Evolutionary conservation across 768 basidiomycete genomes (phyloP).

Genomic region (Mycena vitilis): DNA sequence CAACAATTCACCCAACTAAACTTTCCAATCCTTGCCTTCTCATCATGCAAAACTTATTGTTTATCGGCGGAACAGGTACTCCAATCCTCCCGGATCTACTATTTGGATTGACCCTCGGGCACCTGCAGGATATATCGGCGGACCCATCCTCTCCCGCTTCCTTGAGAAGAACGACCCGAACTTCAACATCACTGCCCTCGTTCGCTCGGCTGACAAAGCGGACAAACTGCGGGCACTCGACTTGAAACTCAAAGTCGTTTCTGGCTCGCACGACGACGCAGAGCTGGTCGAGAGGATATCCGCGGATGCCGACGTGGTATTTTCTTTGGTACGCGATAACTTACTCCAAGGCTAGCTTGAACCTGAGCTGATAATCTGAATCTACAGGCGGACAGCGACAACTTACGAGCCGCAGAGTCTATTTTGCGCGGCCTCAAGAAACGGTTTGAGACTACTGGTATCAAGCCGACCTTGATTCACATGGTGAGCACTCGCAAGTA

Average conservation of each 20-base stretch:
- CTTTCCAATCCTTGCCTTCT: too few relatives aligned
- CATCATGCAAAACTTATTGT: conserved; percentile 22
- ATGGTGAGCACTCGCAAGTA: conserved; percentile 24
- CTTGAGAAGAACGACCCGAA: background rate
- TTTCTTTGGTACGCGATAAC: conserved; percentile 40
- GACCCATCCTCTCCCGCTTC: conserved; percentile 21
- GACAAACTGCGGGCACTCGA: conserved; percentile 1
- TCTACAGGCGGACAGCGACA: conserved; percentile 28
- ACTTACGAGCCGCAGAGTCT: conserved; percentile 22
- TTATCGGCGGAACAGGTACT: conserved; percentile 26
- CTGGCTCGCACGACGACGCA: conserved; percentile 47
- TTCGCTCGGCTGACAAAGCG: conserved; percentile 19
- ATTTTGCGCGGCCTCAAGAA: conserved; percentile 29
- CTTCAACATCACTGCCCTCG: conserved; percentile 14
- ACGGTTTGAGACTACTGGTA: conserved; percentile 19
- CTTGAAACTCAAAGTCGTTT: conserved; percentile 14
- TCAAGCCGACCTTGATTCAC: conserved; percentile 30
- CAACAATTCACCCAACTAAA: too few relatives aligned
- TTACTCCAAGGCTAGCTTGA: conserved; percentile 26
- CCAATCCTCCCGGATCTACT: background rate
- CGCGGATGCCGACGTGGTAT: conserved; percentile 45
- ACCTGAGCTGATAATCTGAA: background rate
- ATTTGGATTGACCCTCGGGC: too few relatives aligned
- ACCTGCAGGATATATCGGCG: conserved; percentile 20
- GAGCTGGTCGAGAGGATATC: conserved; percentile 43